Base-by-base conservation (phyloP, 768 basidiomycete genomes). In the Lactarius tabidus region DNA sequence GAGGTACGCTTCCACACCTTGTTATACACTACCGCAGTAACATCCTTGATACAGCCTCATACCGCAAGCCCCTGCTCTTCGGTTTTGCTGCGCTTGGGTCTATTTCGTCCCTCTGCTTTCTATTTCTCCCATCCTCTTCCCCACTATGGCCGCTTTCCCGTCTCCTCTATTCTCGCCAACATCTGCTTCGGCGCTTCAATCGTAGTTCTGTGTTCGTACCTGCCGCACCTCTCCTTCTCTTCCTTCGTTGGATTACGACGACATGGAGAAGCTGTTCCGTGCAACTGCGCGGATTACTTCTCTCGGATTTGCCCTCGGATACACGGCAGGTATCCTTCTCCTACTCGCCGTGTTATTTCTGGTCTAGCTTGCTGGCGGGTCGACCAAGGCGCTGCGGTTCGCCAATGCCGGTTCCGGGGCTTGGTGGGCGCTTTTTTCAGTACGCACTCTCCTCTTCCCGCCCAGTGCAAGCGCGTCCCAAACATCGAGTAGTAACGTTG, bases 181-280 rank as follows among this genome's bases (percentile, higher is more conserved):
- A 87, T 94, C 15, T 85, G 87, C 2, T 97, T 97, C 69, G 91
- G 94, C 2, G 89, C 88, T 0, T 90, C 89, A 4, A 80, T 88
- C 12, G 95, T 98, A 4, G 94, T 93, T 23, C 85, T 93, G 81
- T 98, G 98, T 72, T 84, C 93, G 0, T 96, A 96, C 74, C 83
- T 96, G 5, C 93, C 91, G 0, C 77, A 77, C 1, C 81, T 93
- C 9, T 90, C 91, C 33, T 70, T 72, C 6, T 28, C 36, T 65
- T 17, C 53, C 66, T 5, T 58, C 39, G 1, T 57, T 55, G 0
- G 59, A 57, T 18, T 59, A 33, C 3, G 39, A 78, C n/a, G 87
- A 89, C 72, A 80, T 83, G 62, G 76, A 75, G 3, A 79, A 78
- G 33, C 80, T 94, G 10, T 90, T 91, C 1, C 77, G 82, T n/a